Conservation (phyloP, 768 basidiomycete genomes). For the Gyrodon lividus region DNA sequence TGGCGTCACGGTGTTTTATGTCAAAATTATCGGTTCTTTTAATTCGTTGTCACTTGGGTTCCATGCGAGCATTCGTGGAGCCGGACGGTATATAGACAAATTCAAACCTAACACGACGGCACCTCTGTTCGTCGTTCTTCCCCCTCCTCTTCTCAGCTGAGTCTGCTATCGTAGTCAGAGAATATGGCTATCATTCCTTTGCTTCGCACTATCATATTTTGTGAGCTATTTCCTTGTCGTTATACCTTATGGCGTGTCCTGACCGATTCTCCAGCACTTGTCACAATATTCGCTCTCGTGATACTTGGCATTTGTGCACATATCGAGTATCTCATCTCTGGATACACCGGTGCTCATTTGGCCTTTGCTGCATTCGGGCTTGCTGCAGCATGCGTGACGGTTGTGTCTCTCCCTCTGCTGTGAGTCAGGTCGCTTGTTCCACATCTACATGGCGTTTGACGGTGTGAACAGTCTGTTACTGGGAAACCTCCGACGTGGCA, state of each 20-base stretch:
- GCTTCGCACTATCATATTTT: conserved; percentile 20
- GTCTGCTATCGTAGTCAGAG: not conserved
- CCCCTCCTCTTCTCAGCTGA: not conserved
- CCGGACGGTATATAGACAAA: not conserved
- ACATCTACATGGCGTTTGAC: not conserved
- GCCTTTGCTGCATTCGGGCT: conserved; percentile 20
- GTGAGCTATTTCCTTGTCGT: conserved; percentile 15
- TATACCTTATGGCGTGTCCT: not conserved
- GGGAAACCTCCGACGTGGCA: conserved; percentile 2
- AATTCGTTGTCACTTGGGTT: too few relatives aligned
- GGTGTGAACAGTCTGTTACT: conserved; percentile 15
- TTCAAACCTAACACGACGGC: not conserved
- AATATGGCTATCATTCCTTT: conserved; percentile 26
- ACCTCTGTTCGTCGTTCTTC: not conserved
- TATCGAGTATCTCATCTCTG: conserved; percentile 13
- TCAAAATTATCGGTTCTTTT: too few relatives aligned
- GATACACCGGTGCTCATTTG: not conserved
- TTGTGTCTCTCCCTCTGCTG: conserved; percentile 24
- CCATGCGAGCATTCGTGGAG: too few relatives aligned
- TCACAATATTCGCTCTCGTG: conserved; percentile 15
- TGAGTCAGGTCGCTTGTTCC: conserved; percentile 8
- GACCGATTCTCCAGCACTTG: conserved; percentile 9
- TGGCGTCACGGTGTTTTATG: too few relatives aligned
- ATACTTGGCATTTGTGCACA: conserved; percentile 23
- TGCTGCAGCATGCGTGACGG: conserved; percentile 13